These are phyloP conservation scores for Geotrichum carabidarum DNA, from an alignment of 1,139 yeast species.

Conservation along the genomic window DNA sequence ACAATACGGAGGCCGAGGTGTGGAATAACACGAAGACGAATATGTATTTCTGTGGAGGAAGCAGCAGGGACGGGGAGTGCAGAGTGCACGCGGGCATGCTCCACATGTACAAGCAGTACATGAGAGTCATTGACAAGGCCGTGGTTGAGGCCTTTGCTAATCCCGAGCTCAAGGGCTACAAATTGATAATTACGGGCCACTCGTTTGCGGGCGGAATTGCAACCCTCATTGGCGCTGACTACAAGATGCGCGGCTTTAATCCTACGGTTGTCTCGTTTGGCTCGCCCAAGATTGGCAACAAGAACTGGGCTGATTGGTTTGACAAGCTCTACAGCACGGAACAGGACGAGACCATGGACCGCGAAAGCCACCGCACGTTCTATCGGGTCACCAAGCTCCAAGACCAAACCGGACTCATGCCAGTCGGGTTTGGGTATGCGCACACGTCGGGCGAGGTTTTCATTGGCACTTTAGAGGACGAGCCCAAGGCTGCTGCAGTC, in stretches of 20 bases:
- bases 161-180: constrained; percentile 44
- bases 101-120: constrained; percentile 34
- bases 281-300: constrained; percentile 58
- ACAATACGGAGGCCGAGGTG: constrained; percentile 30
- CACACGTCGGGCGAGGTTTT: constrained; percentile 19
- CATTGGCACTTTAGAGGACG: background rate
- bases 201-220: constrained; percentile 72
- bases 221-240: constrained; percentile 56
- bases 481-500: background rate
- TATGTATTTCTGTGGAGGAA: constrained; percentile 26
- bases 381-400: constrained; percentile 18
- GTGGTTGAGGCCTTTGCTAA: constrained; percentile 24
- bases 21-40: background rate
- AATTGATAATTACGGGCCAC: constrained; percentile 57
- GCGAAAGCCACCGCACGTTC: constrained; percentile 1
- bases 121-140: constrained; percentile 37
- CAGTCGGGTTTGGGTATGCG: constrained; percentile 16
- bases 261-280: constrained; percentile 57
- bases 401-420: constrained; percentile 18
- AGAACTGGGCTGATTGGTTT: constrained; percentile 46
- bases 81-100: constrained; percentile 55
- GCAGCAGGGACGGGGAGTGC: constrained; percentile 35
- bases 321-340: constrained; percentile 41
- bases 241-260: constrained; percentile 46
- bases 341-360: background rate